Conservation (phyloP, 768 basidiomycete species). For the Coprinopsis sp. region DNA sequence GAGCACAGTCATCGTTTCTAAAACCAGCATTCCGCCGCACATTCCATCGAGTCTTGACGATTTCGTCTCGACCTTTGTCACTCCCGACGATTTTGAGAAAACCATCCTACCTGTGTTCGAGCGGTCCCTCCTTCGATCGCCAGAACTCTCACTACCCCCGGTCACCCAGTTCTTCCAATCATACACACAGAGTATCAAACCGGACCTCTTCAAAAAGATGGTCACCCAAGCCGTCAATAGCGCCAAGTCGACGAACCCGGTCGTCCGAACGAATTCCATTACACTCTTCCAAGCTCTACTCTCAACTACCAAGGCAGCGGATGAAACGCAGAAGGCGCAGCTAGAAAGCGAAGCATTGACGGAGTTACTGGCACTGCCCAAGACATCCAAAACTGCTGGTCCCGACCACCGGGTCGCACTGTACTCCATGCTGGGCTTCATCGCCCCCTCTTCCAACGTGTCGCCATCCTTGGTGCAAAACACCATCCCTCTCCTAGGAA, state of each 20-base stretch:
- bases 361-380: slow-evolving; percentile 72
- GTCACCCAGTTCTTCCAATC: slow-evolving; percentile 54
- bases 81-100: slow-evolving; percentile 44
- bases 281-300: slow-evolving; percentile 52
- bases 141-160: slow-evolving; percentile 68
- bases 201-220: slow-evolving; percentile 46
- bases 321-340: slow-evolving; percentile 1
- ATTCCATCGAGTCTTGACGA: slow-evolving; percentile 53
- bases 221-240: slow-evolving; percentile 58
- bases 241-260: slow-evolving; percentile 68
- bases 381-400: slow-evolving; percentile 80
- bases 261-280: slow-evolving; percentile 53
- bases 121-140: slow-evolving; percentile 75
- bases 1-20: slow-evolving; percentile 61
- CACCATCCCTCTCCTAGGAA: slow-evolving; percentile 42
- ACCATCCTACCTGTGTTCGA: slow-evolving; percentile 69
- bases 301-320: not conserved
- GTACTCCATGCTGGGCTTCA: slow-evolving; percentile 66
- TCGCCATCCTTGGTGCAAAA: slow-evolving; percentile 44
- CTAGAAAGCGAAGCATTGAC: slow-evolving; percentile 35
- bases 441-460: slow-evolving; percentile 41
- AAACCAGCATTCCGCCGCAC: slow-evolving; percentile 55
- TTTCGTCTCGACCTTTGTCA: slow-evolving; percentile 53
- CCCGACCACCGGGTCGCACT: slow-evolving; percentile 81
- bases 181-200: slow-evolving; percentile 46